Evolutionary conservation across 2,329 filamentous ascomycete species (phyloP).

Genomic region (Emmonsiellopsis sp.): DNA sequence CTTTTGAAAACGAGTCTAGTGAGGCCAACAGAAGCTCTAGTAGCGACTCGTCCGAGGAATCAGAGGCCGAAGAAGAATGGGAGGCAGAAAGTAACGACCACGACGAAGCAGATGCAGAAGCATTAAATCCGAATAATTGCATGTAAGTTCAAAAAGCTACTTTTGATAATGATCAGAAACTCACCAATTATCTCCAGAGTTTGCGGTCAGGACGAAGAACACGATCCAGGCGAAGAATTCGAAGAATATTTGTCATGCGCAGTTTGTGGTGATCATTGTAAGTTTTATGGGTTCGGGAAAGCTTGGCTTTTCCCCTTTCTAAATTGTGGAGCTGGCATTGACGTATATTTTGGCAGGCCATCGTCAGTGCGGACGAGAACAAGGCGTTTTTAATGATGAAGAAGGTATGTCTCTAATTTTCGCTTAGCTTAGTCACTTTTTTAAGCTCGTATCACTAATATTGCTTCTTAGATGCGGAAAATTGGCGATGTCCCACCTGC

Average conservation of each 20-base stretch:
- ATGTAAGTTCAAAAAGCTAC: constrained; percentile 40
- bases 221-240: constrained; percentile 72
- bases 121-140: constrained; percentile 50
- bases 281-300: constrained; percentile 33
- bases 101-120: constrained; percentile 38
- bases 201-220: constrained; percentile 72
- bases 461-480: constrained; percentile 42
- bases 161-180: constrained; percentile 13
- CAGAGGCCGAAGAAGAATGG: constrained; percentile 41
- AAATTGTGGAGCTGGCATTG: constrained; percentile 20
- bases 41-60: constrained; percentile 52
- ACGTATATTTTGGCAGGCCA: constrained; percentile 60
- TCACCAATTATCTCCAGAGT: constrained; percentile 50
- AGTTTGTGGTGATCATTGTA: constrained; percentile 75
- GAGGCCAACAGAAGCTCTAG: constrained; percentile 28
- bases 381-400: constrained; percentile 52
- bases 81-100: constrained; percentile 40
- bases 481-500: constrained; percentile 56
- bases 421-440: not conserved
- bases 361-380: constrained; percentile 75
- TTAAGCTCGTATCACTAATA: constrained; percentile 19
- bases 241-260: constrained; percentile 69
- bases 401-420: constrained; percentile 47
- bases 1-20: constrained; percentile 31
- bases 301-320: constrained; percentile 21